phyloP scores from a whole-genome alignment of 192 early-diverging fungal species.

The Entrophospora sp. region DNA sequence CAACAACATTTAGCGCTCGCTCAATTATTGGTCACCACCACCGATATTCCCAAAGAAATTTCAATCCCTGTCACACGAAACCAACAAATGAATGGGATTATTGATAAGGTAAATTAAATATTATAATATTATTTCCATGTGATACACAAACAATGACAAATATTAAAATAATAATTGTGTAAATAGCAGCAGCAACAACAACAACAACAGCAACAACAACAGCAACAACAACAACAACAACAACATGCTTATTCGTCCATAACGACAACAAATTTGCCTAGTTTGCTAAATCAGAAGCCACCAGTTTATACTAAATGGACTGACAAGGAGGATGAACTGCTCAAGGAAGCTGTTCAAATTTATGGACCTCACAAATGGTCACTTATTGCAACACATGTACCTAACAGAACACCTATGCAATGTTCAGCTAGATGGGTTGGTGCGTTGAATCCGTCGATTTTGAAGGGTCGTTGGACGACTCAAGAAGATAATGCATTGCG shows the following conservation, averaged over 20 bases:
- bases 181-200: too few species aligned
- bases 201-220: neutral
- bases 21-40: neutral
- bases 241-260: neutral
- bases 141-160: too few species aligned
- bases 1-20: neutral
- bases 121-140: too few species aligned
- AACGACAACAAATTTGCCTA: neutral
- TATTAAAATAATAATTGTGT: too few species aligned
- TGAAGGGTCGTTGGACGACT: slow-evolving; percentile 45
- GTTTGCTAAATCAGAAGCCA: slow-evolving; percentile 23
- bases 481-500: slow-evolving; percentile 34
- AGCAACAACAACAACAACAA: neutral
- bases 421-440: slow-evolving; percentile 45
- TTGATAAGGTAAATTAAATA: too few species aligned
- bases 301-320: slow-evolving; percentile 41
- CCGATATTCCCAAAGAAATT: too few species aligned
- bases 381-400: slow-evolving; percentile 37
- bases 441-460: slow-evolving; percentile 40
- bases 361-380: slow-evolving; percentile 44
- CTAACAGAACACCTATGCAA: slow-evolving; percentile 44
- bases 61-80: too few species aligned
- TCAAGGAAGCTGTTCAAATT: slow-evolving; percentile 27
- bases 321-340: slow-evolving; percentile 33
- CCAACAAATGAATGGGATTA: too few species aligned